Percentiles rank a stretch among this genome's conserved stretches.
phyloP scores from a whole-genome alignment of 2,329 filamentous ascomycete species.

The Ophiostoma quercus region DNA sequence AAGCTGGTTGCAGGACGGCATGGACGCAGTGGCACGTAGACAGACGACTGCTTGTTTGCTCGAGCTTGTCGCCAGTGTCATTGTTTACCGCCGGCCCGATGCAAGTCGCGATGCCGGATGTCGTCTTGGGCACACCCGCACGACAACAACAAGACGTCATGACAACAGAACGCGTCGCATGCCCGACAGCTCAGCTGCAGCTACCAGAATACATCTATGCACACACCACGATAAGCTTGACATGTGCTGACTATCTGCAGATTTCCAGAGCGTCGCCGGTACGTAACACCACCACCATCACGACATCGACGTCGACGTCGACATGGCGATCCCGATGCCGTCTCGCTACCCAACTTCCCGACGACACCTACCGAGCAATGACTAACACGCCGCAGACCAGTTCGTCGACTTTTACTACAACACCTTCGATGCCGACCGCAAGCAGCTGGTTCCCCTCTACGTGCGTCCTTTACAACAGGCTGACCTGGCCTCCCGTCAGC shows the following conservation, averaged over 20 bases:
- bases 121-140: not conserved
- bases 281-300: constrained; percentile 5
- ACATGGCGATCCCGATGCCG: not conserved
- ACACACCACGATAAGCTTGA: not conserved
- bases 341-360: not conserved
- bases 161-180: not conserved
- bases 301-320: not conserved
- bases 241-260: constrained; percentile 17
- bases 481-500: not conserved
- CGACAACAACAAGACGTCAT: not conserved
- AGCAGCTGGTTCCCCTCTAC: constrained; percentile 65
- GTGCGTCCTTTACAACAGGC: constrained; percentile 49
- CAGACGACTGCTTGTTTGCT: not conserved
- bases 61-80: not conserved
- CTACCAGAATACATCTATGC: not conserved
- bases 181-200: not conserved
- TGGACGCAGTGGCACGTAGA: not conserved
- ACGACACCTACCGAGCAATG: not conserved
- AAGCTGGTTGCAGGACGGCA: not conserved
- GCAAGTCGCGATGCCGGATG: not conserved
- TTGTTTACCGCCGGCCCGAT: not conserved
- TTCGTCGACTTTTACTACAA: constrained; percentile 91
- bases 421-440: constrained; percentile 72
- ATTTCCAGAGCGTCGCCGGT: constrained; percentile 26
- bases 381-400: constrained; percentile 56